Evolutionary conservation across 495 filamentous ascomycete species (phyloP).

Genomic region (Penicillium arizonense): DNA sequence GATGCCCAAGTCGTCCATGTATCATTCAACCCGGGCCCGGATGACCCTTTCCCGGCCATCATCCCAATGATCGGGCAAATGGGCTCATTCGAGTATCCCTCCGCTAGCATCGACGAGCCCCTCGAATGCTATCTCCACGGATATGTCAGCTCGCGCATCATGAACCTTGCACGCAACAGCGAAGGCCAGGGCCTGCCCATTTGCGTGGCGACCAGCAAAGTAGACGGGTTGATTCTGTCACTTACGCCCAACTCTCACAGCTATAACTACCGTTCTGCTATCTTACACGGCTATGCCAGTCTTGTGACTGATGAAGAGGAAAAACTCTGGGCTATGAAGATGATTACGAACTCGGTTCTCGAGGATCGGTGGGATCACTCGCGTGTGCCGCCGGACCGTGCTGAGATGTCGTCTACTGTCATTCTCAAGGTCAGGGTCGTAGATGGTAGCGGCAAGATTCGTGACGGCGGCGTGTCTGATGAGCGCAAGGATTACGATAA

Average conservation of each 20-base stretch:
- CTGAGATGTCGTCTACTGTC: slow-evolving; percentile 75
- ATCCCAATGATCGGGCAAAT: slow-evolving; percentile 90
- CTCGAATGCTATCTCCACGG: slow-evolving; percentile 86
- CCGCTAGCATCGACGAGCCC: slow-evolving; percentile 59
- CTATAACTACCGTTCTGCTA: slow-evolving; percentile 86
- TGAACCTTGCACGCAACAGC: slow-evolving; percentile 60
- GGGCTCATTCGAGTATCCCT: slow-evolving; percentile 66
- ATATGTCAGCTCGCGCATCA: slow-evolving; percentile 77
- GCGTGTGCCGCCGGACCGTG: slow-evolving; percentile 66
- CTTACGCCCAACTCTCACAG: slow-evolving; percentile 77
- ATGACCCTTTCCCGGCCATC: slow-evolving; percentile 70
- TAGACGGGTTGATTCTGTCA: slow-evolving; percentile 75
- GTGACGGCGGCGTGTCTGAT: slow-evolving; percentile 67
- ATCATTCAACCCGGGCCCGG: slow-evolving; percentile 64
- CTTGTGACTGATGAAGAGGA: slow-evolving; percentile 66
- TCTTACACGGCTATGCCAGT: slow-evolving; percentile 72
- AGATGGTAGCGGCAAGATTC: slow-evolving; percentile 76
- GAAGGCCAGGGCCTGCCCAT: slow-evolving; percentile 55
- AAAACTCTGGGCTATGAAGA: slow-evolving; percentile 79
- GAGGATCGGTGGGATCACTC: slow-evolving; percentile 66
- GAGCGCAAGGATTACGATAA: slow-evolving; percentile 66
- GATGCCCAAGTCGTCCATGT: slow-evolving; percentile 74
- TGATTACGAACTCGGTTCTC: slow-evolving; percentile 76
- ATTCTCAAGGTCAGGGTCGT: slow-evolving; percentile 69
- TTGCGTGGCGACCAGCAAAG: slow-evolving; percentile 63